Evolutionary conservation across 768 basidiomycete species (phyloP).

Genomic region (Pleurotus sapidus): DNA sequence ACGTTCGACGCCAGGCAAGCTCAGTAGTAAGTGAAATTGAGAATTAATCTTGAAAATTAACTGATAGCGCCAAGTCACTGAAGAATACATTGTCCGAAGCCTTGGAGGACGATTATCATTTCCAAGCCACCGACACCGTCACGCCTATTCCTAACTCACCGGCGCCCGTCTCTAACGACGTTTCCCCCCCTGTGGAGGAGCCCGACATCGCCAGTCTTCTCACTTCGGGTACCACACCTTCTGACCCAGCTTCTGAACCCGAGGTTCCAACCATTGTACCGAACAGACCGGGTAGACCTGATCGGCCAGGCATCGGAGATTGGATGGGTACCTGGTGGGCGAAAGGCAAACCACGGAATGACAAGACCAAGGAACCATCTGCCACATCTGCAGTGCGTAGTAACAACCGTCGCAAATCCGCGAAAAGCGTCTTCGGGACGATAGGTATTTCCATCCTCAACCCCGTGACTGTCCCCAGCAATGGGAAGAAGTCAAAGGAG

Average conservation of each 20-base stretch:
- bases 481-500: slow-evolving; percentile 5
- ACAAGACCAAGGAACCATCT: slow-evolving; percentile 7
- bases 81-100: slow-evolving; percentile 55
- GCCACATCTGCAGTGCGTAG: background rate
- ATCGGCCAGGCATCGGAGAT: slow-evolving; percentile 59
- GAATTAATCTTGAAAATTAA: background rate
- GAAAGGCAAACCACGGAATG: slow-evolving; percentile 37
- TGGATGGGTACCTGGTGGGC: slow-evolving; percentile 81
- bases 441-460: slow-evolving; percentile 69
- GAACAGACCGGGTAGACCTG: slow-evolving; percentile 26
- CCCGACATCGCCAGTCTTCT: background rate
- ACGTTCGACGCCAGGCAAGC: slow-evolving; percentile 57
- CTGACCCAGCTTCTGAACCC: background rate
- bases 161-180: background rate
- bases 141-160: slow-evolving; percentile 27
- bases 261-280: slow-evolving; percentile 1
- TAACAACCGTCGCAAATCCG: slow-evolving; percentile 35
- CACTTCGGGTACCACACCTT: background rate
- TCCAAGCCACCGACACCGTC: slow-evolving; percentile 28
- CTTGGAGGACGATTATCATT: slow-evolving; percentile 43
- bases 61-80: slow-evolving; percentile 36
- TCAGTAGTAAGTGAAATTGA: slow-evolving; percentile 43
- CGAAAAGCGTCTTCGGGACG: slow-evolving; percentile 69
- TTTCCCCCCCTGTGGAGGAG: background rate
- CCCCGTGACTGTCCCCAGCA: slow-evolving; percentile 30